phyloP scores from a whole-genome alignment of 2,329 filamentous ascomycete genomes.

The Ambrosiella xylebori region DNA sequence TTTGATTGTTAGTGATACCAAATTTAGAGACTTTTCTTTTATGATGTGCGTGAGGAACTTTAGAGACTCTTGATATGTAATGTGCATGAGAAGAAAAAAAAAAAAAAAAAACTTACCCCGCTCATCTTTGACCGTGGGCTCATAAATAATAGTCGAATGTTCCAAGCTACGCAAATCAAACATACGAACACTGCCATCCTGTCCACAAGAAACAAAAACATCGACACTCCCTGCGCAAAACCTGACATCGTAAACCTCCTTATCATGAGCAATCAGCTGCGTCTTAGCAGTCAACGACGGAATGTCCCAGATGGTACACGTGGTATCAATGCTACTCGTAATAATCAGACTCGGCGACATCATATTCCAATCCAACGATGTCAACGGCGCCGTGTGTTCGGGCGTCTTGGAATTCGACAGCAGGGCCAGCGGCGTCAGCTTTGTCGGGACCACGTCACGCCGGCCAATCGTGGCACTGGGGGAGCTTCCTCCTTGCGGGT shows the following conservation, averaged over 20 bases:
- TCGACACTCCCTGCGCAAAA: constrained; percentile 98
- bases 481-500: constrained; percentile 48
- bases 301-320: constrained; percentile 99
- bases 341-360: constrained; percentile 95
- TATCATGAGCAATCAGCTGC: constrained; percentile 94
- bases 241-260: constrained; percentile 94
- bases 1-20: constrained; percentile 1
- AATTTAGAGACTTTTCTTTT: background rate
- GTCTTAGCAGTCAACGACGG: constrained; percentile 95
- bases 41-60: no score
- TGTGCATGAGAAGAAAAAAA: constrained; percentile 15
- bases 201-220: constrained; percentile 93
- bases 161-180: constrained; percentile 93
- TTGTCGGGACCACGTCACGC: constrained; percentile 43
- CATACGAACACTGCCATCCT: constrained; percentile 96
- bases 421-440: constrained; percentile 80
- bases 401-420: constrained; percentile 97
- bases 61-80: no score
- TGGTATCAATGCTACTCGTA: constrained; percentile 96
- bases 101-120: constrained; percentile 32
- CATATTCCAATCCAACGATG: constrained; percentile 94
- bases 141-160: constrained; percentile 97
- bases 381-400: constrained; percentile 91
- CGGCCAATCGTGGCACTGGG: constrained; percentile 54
- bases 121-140: constrained; percentile 76